Percentiles rank a stretch among this genome's conserved stretches.
phyloP scores from a whole-genome alignment of 306 rosid species.

The Cicer chorassanicum region DNA sequence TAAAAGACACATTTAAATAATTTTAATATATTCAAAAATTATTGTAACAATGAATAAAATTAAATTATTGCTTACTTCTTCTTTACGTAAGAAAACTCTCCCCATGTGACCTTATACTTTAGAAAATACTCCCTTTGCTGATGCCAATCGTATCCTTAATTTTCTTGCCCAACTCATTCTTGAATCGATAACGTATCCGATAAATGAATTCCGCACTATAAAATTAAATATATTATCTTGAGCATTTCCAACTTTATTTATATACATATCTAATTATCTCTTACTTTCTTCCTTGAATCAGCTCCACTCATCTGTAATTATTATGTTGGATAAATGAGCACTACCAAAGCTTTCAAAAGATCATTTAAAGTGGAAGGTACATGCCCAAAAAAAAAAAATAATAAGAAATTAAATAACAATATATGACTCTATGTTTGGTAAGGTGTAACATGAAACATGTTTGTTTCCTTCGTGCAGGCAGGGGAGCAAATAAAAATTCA shows the following conservation, averaged over 20 bases:
- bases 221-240: slow-evolving; percentile 30
- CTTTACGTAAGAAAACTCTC: neutral
- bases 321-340: slow-evolving; percentile 26
- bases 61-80: neutral
- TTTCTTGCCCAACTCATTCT: neutral
- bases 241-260: slow-evolving; percentile 11
- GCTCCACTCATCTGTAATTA: slow-evolving; percentile 23
- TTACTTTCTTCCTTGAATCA: slow-evolving; percentile 27
- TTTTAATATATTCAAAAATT: too few species aligned
- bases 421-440: slow-evolving; percentile 34
- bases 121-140: neutral
- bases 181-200: neutral
- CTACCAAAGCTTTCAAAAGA: slow-evolving; percentile 19
- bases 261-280: neutral
- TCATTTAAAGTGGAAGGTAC: neutral
- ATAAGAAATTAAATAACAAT: slow-evolving; percentile 17
- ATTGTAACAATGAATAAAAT: too few species aligned
- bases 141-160: neutral
- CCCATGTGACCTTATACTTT: neutral
- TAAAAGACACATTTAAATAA: too few species aligned
- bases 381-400: neutral
- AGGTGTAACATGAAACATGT: slow-evolving; percentile 9
- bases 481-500: slow-evolving; percentile 56
- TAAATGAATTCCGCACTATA: slow-evolving; percentile 11
- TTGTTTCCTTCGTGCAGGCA: slow-evolving; percentile 62